Percentiles rank a stretch among this genome's conserved stretches.
phyloP scores from a whole-genome alignment of 2,329 filamentous ascomycete genomes.

The Cordyceps cicadae region DNA sequence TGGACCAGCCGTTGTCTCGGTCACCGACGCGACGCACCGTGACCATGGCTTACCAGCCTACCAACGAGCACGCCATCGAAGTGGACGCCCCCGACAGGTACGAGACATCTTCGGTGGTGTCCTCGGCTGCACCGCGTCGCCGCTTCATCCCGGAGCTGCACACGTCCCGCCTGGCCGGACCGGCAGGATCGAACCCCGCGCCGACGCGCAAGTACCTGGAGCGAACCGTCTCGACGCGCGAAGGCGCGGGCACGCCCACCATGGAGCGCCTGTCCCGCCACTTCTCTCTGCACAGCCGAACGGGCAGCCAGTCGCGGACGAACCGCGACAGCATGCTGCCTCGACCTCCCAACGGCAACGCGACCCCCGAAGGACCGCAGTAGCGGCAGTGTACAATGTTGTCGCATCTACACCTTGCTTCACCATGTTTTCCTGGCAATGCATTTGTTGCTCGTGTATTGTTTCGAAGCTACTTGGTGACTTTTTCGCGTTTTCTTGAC shows the following conservation, averaged over 20 bases:
- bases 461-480: not conserved
- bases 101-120: slow-evolving; percentile 27
- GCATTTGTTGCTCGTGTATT: not conserved
- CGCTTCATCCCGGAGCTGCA: slow-evolving; percentile 41
- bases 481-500: slow-evolving; percentile 1
- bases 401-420: not conserved
- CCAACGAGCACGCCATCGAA: slow-evolving; percentile 21
- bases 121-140: slow-evolving; percentile 44
- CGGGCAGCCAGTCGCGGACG: slow-evolving; percentile 30
- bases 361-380: not conserved
- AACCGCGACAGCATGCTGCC: slow-evolving; percentile 44
- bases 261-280: slow-evolving; percentile 30
- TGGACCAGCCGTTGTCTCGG: slow-evolving; percentile 43
- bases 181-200: slow-evolving; percentile 14
- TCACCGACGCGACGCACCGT: slow-evolving; percentile 50
- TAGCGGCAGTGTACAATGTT: not conserved
- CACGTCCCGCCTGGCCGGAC: slow-evolving; percentile 35
- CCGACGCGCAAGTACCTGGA: slow-evolving; percentile 9
- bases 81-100: slow-evolving; percentile 23
- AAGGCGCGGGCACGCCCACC: slow-evolving; percentile 12
- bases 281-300: slow-evolving; percentile 21
- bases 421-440: not conserved
- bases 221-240: slow-evolving; percentile 7
- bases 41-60: slow-evolving; percentile 35
- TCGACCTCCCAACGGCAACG: slow-evolving; percentile 27